Base-by-base conservation (phyloP, 2,329 filamentous ascomycete species). In the Ophiocordyceps robertsii region DNA sequence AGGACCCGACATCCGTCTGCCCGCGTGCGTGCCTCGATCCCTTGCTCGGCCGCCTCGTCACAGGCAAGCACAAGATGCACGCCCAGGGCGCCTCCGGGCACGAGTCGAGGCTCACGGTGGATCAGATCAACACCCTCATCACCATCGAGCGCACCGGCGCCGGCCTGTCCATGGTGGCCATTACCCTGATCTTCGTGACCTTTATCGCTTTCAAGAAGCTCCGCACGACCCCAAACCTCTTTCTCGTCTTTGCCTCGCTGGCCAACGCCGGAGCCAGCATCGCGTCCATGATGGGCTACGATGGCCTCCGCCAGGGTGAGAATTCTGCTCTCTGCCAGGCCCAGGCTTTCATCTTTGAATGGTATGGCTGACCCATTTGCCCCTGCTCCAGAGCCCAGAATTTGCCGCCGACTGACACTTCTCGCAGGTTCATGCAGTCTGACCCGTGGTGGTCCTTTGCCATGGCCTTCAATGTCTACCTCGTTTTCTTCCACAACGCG, bases 391-490 rank as follows among this genome's bases (percentile, higher is more conserved):
- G 6, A n/a, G 13, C 4, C 10, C 14, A 9, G 31, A 16, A 7
- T 16, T 37, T 8, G 12, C 47, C 3, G 48, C 40, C 29, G 11
- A 24, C n/a, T 10, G 13, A 27, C 6, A 10, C 10, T 17, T 17
- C 17, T 36, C 33, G 16, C 37, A 85, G 80, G 75, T 87, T 85
- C 58, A 82, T 84, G 74, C 80, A 82, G 50, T 80, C 80, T 4
- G 82, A 85, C 59, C 77, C 80, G 1, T 72, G 82, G 63, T 88
- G 80, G 82, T 84, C 82, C 0, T 76, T 87, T 50, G 82, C 81
- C 47, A 90, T 90, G 84, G 82, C 84, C 0, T 69, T 82, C 52
- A 90, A 90, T 49, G 84, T 90, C 43, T 86, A 81, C 55, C 69
- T 89, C 40, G 73, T 77, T 35, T 77, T 78, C 53, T 77, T 77